These are phyloP conservation scores for Arthroderma uncinatum DNA, from an alignment of 2,329 filamentous ascomycete genomes.

Conservation along the genomic window DNA sequence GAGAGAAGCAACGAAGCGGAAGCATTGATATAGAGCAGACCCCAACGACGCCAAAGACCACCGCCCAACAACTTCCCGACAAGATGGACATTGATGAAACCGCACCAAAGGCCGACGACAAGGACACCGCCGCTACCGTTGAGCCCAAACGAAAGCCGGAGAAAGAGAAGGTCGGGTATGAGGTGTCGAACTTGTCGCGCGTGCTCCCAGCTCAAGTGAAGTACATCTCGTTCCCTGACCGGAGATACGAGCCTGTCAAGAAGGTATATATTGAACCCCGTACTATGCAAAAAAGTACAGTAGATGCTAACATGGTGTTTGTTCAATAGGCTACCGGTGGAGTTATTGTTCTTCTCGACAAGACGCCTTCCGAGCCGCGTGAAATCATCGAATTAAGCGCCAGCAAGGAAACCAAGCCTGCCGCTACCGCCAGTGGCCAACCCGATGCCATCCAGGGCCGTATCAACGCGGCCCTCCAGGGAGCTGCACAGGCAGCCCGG, in stretches of 20 bases:
- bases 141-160: constrained; percentile 78
- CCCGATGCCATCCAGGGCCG: constrained; percentile 36
- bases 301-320: constrained; percentile 28
- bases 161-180: constrained; percentile 94
- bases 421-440: constrained; percentile 21
- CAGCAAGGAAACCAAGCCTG: constrained; percentile 52
- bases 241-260: constrained; percentile 86
- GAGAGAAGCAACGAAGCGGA: constrained; percentile 79
- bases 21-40: constrained; percentile 90
- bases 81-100: constrained; percentile 67
- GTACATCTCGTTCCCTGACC: constrained; percentile 84
- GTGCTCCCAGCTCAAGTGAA: constrained; percentile 88
- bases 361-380: constrained; percentile 65
- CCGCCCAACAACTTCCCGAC: constrained; percentile 47
- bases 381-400: constrained; percentile 81
- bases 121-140: constrained; percentile 44
- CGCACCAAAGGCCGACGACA: constrained; percentile 53
- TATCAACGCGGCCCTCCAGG: constrained; percentile 31
- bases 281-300: neutral
- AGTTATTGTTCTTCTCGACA: constrained; percentile 82
- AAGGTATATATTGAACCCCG: constrained; percentile 50
- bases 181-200: constrained; percentile 92
- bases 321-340: constrained; percentile 69
- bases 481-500: constrained; percentile 11
- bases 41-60: constrained; percentile 60